phyloP scores from a whole-genome alignment of 352 stramenopile species.

The Pythium rhizo-oryzae region DNA sequence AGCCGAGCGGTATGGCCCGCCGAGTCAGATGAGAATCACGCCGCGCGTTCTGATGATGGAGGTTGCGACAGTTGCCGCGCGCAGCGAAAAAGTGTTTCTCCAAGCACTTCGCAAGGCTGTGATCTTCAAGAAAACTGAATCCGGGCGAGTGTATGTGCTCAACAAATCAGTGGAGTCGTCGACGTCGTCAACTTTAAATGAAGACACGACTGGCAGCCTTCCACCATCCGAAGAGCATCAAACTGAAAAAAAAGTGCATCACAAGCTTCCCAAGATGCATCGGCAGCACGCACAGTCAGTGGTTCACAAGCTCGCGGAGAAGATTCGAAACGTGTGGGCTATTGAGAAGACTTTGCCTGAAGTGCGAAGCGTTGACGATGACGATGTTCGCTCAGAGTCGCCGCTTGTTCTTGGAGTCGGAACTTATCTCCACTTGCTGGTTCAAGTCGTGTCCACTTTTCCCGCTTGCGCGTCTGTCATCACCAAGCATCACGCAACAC shows the following conservation, averaged over 20 bases:
- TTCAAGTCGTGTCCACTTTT: conserved; percentile 75
- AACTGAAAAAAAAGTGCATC: conserved; percentile 23
- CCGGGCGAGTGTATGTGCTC: conserved; percentile 77
- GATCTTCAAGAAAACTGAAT: conserved; percentile 79
- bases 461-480: conserved; percentile 68
- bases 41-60: conserved; percentile 82
- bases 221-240: conserved; percentile 3
- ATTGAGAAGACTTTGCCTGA: conserved; percentile 41
- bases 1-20: conserved; percentile 64
- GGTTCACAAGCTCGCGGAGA: conserved; percentile 64
- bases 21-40: conserved; percentile 79
- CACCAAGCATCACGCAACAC: conserved; percentile 36
- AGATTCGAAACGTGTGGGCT: conserved; percentile 58
- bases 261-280: conserved; percentile 69
- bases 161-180: conserved; percentile 3
- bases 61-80: conserved; percentile 63
- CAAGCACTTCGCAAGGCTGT: conserved; percentile 72
- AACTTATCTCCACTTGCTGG: conserved; percentile 70
- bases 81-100: conserved; percentile 80
- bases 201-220: neutral
- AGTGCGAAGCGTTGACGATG: conserved; percentile 22
- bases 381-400: neutral
- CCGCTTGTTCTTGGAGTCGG: conserved; percentile 47
- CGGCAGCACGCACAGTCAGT: conserved; percentile 66
- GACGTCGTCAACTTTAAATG: neutral